phyloP scores from a whole-genome alignment of 805 yeast species.

The Ogataea ramenticola region DNA sequence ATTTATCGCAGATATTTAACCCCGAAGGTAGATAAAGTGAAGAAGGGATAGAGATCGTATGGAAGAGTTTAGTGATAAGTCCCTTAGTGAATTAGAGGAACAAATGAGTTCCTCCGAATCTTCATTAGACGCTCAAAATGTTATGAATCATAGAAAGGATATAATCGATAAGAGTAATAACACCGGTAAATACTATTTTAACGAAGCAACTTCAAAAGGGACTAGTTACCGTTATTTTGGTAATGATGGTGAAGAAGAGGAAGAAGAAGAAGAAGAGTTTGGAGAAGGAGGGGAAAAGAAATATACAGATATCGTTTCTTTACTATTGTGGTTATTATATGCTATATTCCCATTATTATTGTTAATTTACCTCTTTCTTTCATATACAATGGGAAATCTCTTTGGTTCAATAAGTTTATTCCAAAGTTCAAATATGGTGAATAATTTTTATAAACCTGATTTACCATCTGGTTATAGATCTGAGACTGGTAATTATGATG shows the following conservation, averaged over 20 bases:
- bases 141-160: too few species aligned
- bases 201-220: too few species aligned
- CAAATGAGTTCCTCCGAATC: background rate
- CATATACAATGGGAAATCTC: constrained; percentile 1
- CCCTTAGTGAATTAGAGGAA: background rate
- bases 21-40: too few species aligned
- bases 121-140: background rate
- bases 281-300: constrained; percentile 2
- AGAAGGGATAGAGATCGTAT: background rate
- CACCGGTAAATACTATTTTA: background rate
- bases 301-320: background rate
- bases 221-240: too few species aligned
- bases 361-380: constrained; percentile 7
- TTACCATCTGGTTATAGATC: constrained; percentile 25
- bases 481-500: constrained; percentile 17
- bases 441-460: constrained; percentile 25
- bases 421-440: constrained; percentile 2
- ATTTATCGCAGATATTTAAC: too few species aligned
- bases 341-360: constrained; percentile 14
- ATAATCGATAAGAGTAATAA: background rate
- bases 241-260: constrained; percentile 5
- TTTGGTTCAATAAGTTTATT: constrained; percentile 3
- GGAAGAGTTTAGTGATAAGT: background rate
- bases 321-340: constrained; percentile 13
- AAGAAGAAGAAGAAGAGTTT: constrained; percentile 7